Base-by-base conservation (phyloP, 768 basidiomycete species). In the Kwoniella europaea region DNA sequence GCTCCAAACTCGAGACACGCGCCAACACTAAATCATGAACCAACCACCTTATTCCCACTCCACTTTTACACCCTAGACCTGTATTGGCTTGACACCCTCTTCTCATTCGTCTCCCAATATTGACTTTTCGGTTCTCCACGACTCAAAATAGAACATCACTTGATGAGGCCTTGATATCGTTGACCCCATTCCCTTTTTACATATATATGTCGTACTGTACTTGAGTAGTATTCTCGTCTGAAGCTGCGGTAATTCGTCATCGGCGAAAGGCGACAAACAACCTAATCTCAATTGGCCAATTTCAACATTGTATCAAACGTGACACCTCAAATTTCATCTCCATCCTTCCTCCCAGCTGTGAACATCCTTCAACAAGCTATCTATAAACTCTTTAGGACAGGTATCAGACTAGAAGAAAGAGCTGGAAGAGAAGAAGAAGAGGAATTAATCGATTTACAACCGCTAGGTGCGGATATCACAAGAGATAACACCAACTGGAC, bases 401-500 rank as follows among this genome's bases (percentile, higher is more conserved):
- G 24, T 13, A 58, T 59, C 24, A 43, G 43, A 22, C 20, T 56
- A 59, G 68, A 62, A 54, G 50, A 62, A 24, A 20, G 41, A 18
- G 16, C 16, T 13, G 22, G 43, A 43, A 16, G 12, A n/a, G 55
- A 22, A 24, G 41, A 64, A 46, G 71, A 65, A 56, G 57, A 42
- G 22, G 71, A 73, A 62, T 20, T 10, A 7, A 67, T 72, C 24
- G 20, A n/a, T 24, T 58, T 72, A 29, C 44, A 63, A 63, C 71
- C 71, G 27, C 50, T 72, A n/a, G 41, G 46, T 29, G 66, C 59
- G 57, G 61, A 42, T 18, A 52, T 35, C 52, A 3, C 29, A n/a
- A 54, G 22, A 52, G 16, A 10, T 35, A 35, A 41, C 18, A 12
- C 50, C 5, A 18, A 10, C 63, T 77, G 77, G 77, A 66, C 63